Evolutionary conservation across 257 asterid genomes (phyloP), one percentile per base, ranked within the genome.

Genomic region (Plantago ovata): DNA sequence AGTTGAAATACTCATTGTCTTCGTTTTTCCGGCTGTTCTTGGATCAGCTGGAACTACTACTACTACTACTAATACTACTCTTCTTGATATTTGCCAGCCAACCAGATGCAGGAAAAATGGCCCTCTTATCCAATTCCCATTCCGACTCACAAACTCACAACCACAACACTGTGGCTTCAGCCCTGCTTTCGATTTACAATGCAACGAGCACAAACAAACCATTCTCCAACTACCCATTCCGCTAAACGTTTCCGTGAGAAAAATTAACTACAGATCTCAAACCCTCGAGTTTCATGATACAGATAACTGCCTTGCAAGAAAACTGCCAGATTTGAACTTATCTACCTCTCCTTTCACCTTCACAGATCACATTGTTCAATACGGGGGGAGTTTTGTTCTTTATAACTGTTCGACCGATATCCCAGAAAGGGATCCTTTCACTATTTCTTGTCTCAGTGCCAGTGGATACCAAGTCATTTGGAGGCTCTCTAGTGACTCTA

Each of bases 81-180:
- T 2, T 11, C 49, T 44, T 44, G 72, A 73, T 65, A 68, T 65
- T 24, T 79, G 81, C 28, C 18, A 12, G 48, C 77, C 76, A 20
- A 56, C 80, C 19, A 76, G 65, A 18, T 79, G 86, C 71, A 54
- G 68, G 16, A 59, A 28, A 18, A 23, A 33, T 9, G 79, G 83
- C 49, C 89, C 82, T 0, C 43, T 14, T 1, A 72, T 82, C 57
- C 74, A 63, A 46, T 76, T 62, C 52, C 89, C 84, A 10, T 79
- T 79, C 79, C 39, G 65, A 63, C 72, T 63, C 4, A 60, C 65
- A 56, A 36, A 58, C 50, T 74, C 13, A n/a, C 80, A 74, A 41
- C 67, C 73, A 0, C 57, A 42, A 28, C 46, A 20, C 7, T 65
- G 86, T 32, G 79, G 81, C 32, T 71, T 28, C 36, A 28, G 64